Percentiles rank a stretch among this genome's conserved stretches.
Evolutionary conservation across 163 green algal genomes (phyloP).

Genomic region (Botryococcus braunii): DNA sequence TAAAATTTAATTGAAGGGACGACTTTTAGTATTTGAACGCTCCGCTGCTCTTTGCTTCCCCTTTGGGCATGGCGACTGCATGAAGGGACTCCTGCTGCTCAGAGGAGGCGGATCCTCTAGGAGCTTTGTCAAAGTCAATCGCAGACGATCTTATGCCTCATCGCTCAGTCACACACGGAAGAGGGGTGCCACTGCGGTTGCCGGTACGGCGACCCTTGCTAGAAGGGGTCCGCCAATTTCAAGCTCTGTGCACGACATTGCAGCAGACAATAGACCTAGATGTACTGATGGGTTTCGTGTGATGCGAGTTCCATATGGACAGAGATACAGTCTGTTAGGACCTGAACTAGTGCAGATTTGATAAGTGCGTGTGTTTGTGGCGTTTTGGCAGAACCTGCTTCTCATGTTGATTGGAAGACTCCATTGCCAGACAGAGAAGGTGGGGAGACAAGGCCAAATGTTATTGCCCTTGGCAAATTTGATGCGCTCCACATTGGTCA

Average conservation of each 20-base stretch:
- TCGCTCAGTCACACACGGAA: neutral
- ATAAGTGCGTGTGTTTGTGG: neutral
- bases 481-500: conserved; percentile 90
- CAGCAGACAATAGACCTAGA: neutral
- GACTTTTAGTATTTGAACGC: no score
- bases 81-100: no score
- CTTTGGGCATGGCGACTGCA: no score
- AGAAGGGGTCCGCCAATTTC: no score
- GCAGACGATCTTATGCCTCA: no score
- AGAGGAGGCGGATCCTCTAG: no score
- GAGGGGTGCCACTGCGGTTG: neutral
- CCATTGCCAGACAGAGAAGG: neutral
- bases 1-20: no score
- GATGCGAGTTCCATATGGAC: neutral
- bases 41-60: no score
- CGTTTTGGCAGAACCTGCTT: neutral
- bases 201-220: no score
- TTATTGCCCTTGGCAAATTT: conserved; percentile 92
- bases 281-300: no score
- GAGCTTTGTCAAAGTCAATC: no score
- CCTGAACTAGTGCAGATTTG: neutral
- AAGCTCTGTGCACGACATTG: neutral
- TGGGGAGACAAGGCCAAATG: neutral
- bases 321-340: neutral
- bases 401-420: neutral